Evolutionary conservation across 2,329 filamentous ascomycete genomes (phyloP), one percentile per base, ranked within the genome.

Genomic region (Pseudogymnoascus sp.): DNA sequence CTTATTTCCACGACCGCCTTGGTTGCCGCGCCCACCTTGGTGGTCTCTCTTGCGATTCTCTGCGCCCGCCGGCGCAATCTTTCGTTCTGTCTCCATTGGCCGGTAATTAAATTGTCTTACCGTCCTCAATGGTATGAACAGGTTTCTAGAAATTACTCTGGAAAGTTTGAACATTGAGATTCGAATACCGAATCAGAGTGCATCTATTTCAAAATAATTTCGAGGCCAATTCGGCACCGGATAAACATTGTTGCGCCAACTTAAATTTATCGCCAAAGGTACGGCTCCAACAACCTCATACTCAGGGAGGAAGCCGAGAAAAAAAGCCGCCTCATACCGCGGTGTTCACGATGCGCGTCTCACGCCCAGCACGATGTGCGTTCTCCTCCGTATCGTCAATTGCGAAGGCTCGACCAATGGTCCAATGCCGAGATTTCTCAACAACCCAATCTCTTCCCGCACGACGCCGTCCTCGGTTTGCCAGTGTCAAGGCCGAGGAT

Each of bases 371-470:
- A 66, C 75, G 77, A 75, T 82, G 80, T 71, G 73, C 82, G 62
- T 77, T 82, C 66, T 79, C 78, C 73, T 12, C 50, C 50, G 76
- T 73, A 68, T 78, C 79, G 66, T 76, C 77, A 60, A 75, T 76
- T 66, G 70, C 76, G 62, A 67, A 72, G 53, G 69, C 75, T 11
- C 72, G 73, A 66, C 72, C 76, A 68, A 75, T 74, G 64, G 69
- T 77, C 42, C 74, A 76, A 69, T 78, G 76, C 68, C 79, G 77
- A 70, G 77, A 77, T 69, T 80, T 82, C 72, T 79, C 81, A 68
- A 68, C 74, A 16, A 76, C 79, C 16, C 72, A 74, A 50, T 73
- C 71, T 60, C 73, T 75, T 64, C 68, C 67, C 56, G 66, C 69
- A 60, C 70, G 75, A 69, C 72, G 70, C 63, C 75, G 75, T 69